Percentiles rank a stretch among this genome's conserved stretches.
These are phyloP conservation scores for Podospora conica DNA, from an alignment of 495 filamentous ascomycete genomes.

Conservation along the genomic window DNA sequence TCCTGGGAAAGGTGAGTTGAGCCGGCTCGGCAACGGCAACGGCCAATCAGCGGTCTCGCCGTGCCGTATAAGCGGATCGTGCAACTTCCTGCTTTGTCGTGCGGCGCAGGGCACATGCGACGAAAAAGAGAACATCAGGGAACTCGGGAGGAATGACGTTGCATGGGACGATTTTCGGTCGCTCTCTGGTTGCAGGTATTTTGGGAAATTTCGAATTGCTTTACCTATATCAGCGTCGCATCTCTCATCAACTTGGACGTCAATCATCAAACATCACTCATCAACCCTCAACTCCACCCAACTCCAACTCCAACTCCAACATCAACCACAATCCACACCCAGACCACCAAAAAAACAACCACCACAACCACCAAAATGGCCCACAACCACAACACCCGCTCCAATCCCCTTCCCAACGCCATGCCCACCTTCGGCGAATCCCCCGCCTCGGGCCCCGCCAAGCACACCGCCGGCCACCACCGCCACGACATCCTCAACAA, in stretches of 20 bases:
- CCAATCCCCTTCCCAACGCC: not conserved
- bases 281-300: not conserved
- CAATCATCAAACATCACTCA: not conserved
- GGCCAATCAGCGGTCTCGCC: not conserved
- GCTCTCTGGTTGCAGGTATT: not conserved
- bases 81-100: not conserved
- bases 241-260: not conserved
- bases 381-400: slow-evolving; percentile 3
- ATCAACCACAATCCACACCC: not conserved
- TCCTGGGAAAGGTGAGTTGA: not conserved
- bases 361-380: not conserved
- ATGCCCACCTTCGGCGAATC: slow-evolving; percentile 19
- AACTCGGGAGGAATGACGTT: not conserved
- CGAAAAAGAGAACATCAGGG: not conserved
- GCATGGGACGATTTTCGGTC: not conserved
- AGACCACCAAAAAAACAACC: not conserved
- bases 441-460: slow-evolving; percentile 25
- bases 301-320: not conserved
- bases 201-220: not conserved
- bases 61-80: not conserved
- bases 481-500: slow-evolving; percentile 60
- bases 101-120: not conserved
- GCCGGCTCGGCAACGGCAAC: not conserved
- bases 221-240: not conserved
- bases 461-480: slow-evolving; percentile 42